These are phyloP conservation scores for Hypomontagnella monticulosa DNA, from an alignment of 495 filamentous ascomycete species.

Conservation along the genomic window DNA sequence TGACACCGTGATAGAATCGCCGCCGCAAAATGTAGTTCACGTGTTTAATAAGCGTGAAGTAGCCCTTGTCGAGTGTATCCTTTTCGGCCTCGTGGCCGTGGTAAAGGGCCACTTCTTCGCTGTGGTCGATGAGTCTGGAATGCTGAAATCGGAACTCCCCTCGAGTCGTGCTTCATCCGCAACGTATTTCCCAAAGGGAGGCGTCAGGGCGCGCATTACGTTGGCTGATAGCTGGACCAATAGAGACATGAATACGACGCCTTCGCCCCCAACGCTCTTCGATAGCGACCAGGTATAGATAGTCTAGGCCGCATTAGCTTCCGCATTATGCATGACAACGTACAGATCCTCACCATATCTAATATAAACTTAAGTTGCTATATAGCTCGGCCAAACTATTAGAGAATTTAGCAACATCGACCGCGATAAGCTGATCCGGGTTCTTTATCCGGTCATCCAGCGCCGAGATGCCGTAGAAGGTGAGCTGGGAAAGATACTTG, in stretches of 20 bases:
- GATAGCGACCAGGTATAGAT: slow-evolving; percentile 96
- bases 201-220: slow-evolving; percentile 93
- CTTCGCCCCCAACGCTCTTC: slow-evolving; percentile 92
- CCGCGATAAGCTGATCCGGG: slow-evolving; percentile 95
- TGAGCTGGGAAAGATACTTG: slow-evolving; percentile 93
- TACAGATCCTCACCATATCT: slow-evolving; percentile 74
- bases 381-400: slow-evolving; percentile 95
- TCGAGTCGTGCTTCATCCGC: slow-evolving; percentile 94
- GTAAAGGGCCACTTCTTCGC: slow-evolving; percentile 93
- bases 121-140: slow-evolving; percentile 91
- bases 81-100: slow-evolving; percentile 95
- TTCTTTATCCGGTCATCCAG: slow-evolving; percentile 98
- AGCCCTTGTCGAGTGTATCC: slow-evolving; percentile 95
- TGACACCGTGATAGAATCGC: slow-evolving; percentile 93
- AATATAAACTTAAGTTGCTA: slow-evolving; percentile 93
- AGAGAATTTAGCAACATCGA: slow-evolving; percentile 95
- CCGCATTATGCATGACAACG: background rate
- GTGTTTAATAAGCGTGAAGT: slow-evolving; percentile 98
- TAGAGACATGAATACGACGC: slow-evolving; percentile 91
- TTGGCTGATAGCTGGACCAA: slow-evolving; percentile 92
- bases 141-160: slow-evolving; percentile 97
- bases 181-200: slow-evolving; percentile 98
- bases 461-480: slow-evolving; percentile 95
- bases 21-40: slow-evolving; percentile 93
- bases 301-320: slow-evolving; percentile 49